Percentiles rank a stretch among this genome's conserved stretches.
Evolutionary conservation across 2,329 filamentous ascomycete species (phyloP).

Genomic region (Colletotrichum sp.): DNA sequence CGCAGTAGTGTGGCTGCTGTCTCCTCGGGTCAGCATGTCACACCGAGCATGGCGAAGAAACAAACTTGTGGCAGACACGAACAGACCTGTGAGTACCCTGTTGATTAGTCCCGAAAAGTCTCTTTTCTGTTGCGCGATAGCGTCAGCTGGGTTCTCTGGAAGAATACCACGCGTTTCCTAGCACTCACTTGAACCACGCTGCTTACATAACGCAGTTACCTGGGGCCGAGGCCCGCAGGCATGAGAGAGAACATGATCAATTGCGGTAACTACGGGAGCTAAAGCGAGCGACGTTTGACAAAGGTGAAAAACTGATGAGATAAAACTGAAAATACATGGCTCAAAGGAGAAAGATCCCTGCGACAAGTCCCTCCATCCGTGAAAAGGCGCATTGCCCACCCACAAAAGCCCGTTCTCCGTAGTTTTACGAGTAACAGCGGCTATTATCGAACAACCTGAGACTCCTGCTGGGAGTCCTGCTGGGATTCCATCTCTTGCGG

Average conservation of each 20-base stretch:
- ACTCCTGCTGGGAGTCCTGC: not conserved
- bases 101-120: not conserved
- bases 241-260: not conserved
- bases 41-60: not conserved
- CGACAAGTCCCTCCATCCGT: no score
- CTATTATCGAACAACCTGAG: no score
- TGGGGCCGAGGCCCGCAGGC: not conserved
- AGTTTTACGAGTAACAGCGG: no score
- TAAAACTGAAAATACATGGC: no score
- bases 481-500: rapidly evolving
- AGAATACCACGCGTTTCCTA: not conserved
- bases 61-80: not conserved
- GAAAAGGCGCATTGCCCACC: no score
- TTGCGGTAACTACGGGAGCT: not conserved
- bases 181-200: not conserved
- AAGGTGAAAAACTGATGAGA: no score
- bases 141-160: not conserved
- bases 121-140: not conserved
- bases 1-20: not conserved
- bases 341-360: no score
- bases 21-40: not conserved
- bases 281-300: not conserved
- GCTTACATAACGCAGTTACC: no score
- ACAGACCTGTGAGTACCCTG: not conserved
- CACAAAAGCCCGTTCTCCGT: no score